phyloP scores from a whole-genome alignment of 257 asterid genomes.

The Solanum bulbocastanum region DNA sequence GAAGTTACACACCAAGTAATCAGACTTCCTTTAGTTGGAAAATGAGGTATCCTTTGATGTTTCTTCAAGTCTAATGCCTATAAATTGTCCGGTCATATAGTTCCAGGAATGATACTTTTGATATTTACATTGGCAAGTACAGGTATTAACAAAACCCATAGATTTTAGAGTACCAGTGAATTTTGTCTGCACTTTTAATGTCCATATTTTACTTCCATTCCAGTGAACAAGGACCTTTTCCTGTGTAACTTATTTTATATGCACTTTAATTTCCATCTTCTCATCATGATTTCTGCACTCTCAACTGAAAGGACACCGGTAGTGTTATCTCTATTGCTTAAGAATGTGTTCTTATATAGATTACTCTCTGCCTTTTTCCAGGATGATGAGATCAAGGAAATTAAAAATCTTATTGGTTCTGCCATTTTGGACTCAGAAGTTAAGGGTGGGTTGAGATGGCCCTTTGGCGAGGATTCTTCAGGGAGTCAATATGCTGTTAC shows the following conservation, averaged over 20 bases:
- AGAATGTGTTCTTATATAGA: not conserved
- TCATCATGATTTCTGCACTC: not conserved
- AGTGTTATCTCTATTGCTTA: not conserved
- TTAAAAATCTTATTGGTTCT: slow-evolving; percentile 22
- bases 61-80: not conserved
- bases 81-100: not conserved
- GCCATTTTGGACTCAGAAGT: slow-evolving; percentile 33
- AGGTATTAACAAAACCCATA: not conserved
- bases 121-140: not conserved
- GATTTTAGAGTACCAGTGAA: not conserved
- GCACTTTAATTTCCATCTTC: not conserved
- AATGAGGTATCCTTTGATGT: not conserved
- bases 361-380: slow-evolving; percentile 2
- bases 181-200: not conserved
- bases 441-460: slow-evolving; percentile 45
- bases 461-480: slow-evolving; percentile 26
- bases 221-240: not conserved
- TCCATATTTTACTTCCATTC: not conserved
- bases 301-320: not conserved
- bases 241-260: not conserved
- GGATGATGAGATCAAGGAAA: slow-evolving; percentile 29
- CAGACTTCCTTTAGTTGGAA: not conserved
- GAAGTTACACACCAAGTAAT: not conserved
- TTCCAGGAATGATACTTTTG: not conserved
- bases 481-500: slow-evolving; percentile 27